These are phyloP conservation scores for Fonsecaea pedrosoi DNA, from an alignment of 2,329 filamentous ascomycete genomes.

Conservation along the genomic window DNA sequence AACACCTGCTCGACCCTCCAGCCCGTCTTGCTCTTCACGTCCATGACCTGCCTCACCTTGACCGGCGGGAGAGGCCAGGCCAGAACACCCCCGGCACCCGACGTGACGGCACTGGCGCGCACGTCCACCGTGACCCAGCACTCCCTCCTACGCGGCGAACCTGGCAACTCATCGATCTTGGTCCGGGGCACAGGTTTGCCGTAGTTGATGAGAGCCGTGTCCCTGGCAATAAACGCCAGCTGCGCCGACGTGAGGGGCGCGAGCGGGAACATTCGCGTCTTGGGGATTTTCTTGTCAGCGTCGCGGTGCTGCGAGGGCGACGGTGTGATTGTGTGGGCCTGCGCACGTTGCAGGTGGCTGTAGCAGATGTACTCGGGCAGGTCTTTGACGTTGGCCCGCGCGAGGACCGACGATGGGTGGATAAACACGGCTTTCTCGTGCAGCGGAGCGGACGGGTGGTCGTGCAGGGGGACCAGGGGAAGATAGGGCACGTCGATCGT, in stretches of 20 bases:
- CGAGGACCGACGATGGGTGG: constrained; percentile 82
- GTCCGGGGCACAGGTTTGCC: constrained; percentile 92
- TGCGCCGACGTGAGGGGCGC: constrained; percentile 78
- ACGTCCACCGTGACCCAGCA: constrained; percentile 84
- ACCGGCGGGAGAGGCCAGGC: constrained; percentile 87
- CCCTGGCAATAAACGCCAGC: constrained; percentile 78
- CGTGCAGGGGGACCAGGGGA: constrained; percentile 71
- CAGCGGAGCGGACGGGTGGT: constrained; percentile 52
- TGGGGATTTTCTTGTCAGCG: constrained; percentile 61
- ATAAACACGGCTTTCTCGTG: constrained; percentile 77
- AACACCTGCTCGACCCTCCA: constrained; percentile 40
- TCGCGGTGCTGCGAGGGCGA: neutral
- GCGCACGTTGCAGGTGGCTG: constrained; percentile 76
- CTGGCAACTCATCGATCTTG: constrained; percentile 66
- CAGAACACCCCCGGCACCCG: constrained; percentile 56
- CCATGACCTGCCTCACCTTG: constrained; percentile 81
- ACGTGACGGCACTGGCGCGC: constrained; percentile 65
- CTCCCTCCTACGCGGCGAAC: constrained; percentile 65
- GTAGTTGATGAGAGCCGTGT: constrained; percentile 81
- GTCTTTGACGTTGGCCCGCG: constrained; percentile 71
- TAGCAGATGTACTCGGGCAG: constrained; percentile 90
- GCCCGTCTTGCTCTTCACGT: constrained; percentile 70
- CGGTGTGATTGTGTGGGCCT: constrained; percentile 54
- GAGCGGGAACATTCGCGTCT: constrained; percentile 86
- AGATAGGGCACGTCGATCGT: constrained; percentile 92